phyloP scores from a whole-genome alignment of 2,329 filamentous ascomycete species.

The Botryotinia globosa region DNA sequence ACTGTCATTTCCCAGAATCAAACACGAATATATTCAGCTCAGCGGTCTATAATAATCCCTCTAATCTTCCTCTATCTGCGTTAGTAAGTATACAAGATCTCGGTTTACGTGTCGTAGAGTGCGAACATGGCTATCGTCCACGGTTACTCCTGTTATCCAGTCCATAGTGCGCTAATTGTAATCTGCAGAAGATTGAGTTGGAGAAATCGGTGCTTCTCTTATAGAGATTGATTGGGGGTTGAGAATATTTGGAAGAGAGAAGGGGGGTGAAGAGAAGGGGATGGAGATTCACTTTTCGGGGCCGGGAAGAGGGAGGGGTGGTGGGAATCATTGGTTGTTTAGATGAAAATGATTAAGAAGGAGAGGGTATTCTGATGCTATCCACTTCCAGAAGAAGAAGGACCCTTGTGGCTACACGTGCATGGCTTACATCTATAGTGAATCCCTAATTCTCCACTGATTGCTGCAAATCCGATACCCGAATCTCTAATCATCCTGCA shows the following conservation, averaged over 20 bases:
- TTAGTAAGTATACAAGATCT: background rate
- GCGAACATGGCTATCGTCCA: background rate
- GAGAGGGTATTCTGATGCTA: background rate
- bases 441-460: background rate
- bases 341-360: too few species aligned
- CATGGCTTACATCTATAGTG: background rate
- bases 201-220: background rate
- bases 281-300: background rate
- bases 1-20: rapidly evolving
- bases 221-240: background rate
- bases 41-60: background rate
- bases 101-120: background rate
- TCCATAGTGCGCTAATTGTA: too few species aligned
- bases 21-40: background rate
- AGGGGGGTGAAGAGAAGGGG: background rate
- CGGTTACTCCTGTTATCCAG: too few species aligned
- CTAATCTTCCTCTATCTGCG: too few species aligned
- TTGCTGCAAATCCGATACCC: background rate
- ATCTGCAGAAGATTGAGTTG: background rate
- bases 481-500: background rate
- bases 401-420: background rate
- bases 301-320: too few species aligned
- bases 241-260: rapidly evolving
- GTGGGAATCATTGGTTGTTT: too few species aligned
- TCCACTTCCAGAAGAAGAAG: background rate